These are phyloP conservation scores for Trichoderma sp. DNA, from an alignment of 2,329 filamentous ascomycete species.

Conservation along the genomic window DNA sequence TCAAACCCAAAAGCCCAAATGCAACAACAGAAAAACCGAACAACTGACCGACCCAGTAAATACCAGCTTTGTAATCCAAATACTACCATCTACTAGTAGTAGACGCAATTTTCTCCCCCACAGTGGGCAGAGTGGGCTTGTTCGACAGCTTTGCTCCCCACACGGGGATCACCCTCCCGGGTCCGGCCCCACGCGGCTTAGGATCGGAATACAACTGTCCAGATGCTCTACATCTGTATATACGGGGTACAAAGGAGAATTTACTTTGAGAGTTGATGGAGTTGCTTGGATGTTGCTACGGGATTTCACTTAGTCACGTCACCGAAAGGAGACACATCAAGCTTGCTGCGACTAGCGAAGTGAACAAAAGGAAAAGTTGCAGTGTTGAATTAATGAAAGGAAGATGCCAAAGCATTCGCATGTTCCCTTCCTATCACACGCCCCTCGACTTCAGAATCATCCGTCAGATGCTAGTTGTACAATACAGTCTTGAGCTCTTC, in stretches of 20 bases:
- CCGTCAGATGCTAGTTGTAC: background rate
- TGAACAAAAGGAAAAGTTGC: background rate
- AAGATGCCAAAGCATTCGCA: background rate
- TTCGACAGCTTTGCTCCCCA: background rate
- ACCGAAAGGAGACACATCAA: no score
- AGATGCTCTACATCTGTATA: no score
- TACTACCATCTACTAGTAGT: background rate
- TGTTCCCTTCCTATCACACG: background rate
- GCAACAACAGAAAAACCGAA: background rate
- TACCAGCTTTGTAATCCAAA: background rate
- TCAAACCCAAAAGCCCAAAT: background rate
- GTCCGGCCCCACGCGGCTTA: conserved; percentile 1
- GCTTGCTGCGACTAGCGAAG: background rate
- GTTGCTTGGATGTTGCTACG: background rate
- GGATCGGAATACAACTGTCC: background rate
- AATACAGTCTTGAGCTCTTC: background rate
- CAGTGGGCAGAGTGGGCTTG: conserved; percentile 9
- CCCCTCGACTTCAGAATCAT: background rate
- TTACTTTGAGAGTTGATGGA: background rate
- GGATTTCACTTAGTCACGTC: background rate
- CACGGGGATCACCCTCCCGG: conserved; percentile 1
- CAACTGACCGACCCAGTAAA: background rate
- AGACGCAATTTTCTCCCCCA: background rate
- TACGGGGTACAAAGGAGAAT: background rate
- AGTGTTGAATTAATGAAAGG: background rate